Evolutionary conservation across 2,329 filamentous ascomycete genomes (phyloP).

Genomic region (Didymella segeticola): DNA sequence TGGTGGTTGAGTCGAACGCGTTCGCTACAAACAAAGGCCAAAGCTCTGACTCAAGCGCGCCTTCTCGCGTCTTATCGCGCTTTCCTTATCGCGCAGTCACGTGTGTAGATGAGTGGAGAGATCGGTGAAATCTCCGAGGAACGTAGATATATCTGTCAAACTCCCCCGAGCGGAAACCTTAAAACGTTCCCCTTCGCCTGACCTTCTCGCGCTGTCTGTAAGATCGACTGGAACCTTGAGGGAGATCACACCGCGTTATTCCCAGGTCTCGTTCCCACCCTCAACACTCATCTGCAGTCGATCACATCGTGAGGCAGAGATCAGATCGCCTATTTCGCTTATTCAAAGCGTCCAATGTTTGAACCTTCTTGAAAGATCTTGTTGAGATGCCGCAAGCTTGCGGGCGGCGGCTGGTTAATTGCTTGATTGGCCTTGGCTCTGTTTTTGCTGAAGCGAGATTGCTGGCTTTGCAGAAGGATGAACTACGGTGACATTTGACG

Average conservation of each 20-base stretch:
- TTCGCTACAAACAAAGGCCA: slow-evolving; percentile 6
- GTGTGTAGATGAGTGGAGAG: neutral
- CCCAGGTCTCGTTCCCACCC: neutral
- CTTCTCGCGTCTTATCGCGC: slow-evolving; percentile 4
- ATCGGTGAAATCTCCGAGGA: neutral
- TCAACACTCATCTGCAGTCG: slow-evolving; percentile 1
- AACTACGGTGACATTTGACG: neutral
- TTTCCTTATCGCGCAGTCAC: slow-evolving; percentile 15
- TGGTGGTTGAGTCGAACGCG: slow-evolving; percentile 4
- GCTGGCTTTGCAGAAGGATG: neutral
- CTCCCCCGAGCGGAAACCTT: slow-evolving; percentile 1
- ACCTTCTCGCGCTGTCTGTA: slow-evolving; percentile 5
- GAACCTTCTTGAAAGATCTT: neutral
- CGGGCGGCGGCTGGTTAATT: neutral
- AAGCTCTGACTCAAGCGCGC: slow-evolving; percentile 16
- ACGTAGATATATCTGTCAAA: neutral
- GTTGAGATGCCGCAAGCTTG: neutral
- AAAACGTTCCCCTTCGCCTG: neutral
- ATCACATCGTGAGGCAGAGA: neutral
- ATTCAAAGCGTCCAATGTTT: neutral
- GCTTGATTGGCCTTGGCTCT: neutral
- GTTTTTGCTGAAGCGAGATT: neutral
- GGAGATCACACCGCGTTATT: neutral
- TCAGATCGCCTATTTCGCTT: neutral
- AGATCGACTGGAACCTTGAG: neutral